Conservation (phyloP, 2,329 filamentous ascomycete genomes). For the Beauveria varroae region DNA sequence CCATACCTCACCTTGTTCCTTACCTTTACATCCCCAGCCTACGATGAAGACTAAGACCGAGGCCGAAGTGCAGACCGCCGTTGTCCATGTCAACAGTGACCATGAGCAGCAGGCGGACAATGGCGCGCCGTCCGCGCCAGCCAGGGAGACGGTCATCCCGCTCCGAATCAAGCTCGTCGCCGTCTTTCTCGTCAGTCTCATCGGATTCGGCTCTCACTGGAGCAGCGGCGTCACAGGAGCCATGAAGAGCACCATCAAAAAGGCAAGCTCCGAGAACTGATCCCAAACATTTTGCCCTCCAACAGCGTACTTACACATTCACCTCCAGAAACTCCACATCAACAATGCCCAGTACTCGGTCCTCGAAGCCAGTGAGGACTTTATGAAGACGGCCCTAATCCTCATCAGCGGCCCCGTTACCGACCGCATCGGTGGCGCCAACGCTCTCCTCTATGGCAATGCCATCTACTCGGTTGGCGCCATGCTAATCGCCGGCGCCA, state of each 20-base stretch:
- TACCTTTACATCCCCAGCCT: neutral
- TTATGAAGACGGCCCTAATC: constrained; percentile 52
- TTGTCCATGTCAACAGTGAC: neutral
- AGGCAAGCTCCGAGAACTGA: constrained; percentile 20
- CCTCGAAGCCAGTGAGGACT: constrained; percentile 53
- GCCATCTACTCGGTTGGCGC: constrained; percentile 50
- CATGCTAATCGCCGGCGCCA: constrained; percentile 50
- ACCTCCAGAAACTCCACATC: constrained; percentile 42
- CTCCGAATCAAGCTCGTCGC: constrained; percentile 27
- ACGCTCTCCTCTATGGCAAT: constrained; percentile 54
- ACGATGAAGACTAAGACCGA: neutral
- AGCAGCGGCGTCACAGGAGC: constrained; percentile 53
- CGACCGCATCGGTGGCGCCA: constrained; percentile 50
- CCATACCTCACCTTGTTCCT: neutral
- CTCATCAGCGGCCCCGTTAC: constrained; percentile 47
- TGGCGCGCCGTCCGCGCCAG: neutral
- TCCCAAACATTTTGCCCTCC: accelerated
- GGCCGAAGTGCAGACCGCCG: neutral
- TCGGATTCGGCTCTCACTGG: constrained; percentile 54
- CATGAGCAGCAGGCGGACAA: neutral
- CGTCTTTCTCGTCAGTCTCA: constrained; percentile 42
- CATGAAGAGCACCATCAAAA: constrained; percentile 55
- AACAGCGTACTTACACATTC: neutral
- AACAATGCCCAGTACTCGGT: constrained; percentile 53
- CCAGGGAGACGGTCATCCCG: constrained; percentile 12